Evolutionary conservation across 768 basidiomycete species (phyloP).

Genomic region (Rhizopogon rudus): DNA sequence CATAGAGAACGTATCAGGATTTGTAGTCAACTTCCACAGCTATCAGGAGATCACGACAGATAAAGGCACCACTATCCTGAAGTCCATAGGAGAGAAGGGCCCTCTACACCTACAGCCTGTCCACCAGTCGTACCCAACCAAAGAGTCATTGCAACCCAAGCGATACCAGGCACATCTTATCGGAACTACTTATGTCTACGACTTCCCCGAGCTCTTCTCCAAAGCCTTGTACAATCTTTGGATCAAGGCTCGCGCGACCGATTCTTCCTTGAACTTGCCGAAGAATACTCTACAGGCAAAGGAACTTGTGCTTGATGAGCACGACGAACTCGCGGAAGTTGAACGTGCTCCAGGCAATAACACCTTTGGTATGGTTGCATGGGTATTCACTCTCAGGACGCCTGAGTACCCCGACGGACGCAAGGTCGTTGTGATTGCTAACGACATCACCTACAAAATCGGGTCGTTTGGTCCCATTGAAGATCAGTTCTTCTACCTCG

Average conservation of each 20-base stretch:
- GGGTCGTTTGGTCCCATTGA: conserved; percentile 96
- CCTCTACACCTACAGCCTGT: conserved; percentile 95
- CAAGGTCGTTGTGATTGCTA: conserved; percentile 84
- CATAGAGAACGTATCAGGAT: conserved; percentile 98
- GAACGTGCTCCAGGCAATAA: conserved; percentile 93
- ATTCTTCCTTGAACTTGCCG: conserved; percentile 68
- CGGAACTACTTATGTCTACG: conserved; percentile 98
- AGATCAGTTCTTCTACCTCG: conserved; percentile 95
- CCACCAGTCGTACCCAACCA: conserved; percentile 90
- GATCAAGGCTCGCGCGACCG: conserved; percentile 61
- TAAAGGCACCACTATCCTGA: conserved; percentile 91
- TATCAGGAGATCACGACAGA: conserved; percentile 98
- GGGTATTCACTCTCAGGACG: conserved; percentile 89
- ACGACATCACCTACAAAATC: conserved; percentile 98
- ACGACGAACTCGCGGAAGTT: conserved; percentile 86
- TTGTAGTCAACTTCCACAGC: conserved; percentile 96
- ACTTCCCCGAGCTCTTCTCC: conserved; percentile 98
- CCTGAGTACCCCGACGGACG: conserved; percentile 92
- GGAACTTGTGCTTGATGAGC: conserved; percentile 92
- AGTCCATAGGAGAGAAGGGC: conserved; percentile 97
- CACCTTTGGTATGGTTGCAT: conserved; percentile 95
- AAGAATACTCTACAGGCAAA: conserved; percentile 76
- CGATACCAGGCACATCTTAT: conserved; percentile 98
- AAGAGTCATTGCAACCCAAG: conserved; percentile 96
- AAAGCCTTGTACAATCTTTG: conserved; percentile 95